Base-by-base conservation (phyloP, 257 asterid species). In the Solanum bulbocastanum region DNA sequence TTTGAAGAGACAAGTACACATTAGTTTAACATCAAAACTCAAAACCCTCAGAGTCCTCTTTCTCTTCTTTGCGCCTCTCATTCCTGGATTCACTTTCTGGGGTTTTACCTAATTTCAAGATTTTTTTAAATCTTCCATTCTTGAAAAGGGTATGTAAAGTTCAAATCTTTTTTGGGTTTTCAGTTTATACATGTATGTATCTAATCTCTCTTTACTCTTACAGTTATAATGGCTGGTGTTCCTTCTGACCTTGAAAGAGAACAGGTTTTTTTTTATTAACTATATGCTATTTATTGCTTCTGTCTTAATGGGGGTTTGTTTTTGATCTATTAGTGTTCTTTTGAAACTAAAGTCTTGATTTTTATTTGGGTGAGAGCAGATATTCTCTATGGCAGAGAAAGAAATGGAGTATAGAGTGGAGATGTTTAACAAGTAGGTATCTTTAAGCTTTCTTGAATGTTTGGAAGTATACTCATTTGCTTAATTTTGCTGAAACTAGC, bases 341-440 rank as follows among this genome's bases (percentile, higher is more conserved):
- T 85, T 60, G 42, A 44, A 72, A 16, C 18, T 75, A 22, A 40
- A 37, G 27, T n/a, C 10, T 14, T 79, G 52, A 30, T 37, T 58
- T 58, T 72, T 56, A 27, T 88, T 76, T 88, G 9, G 35, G 42
- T 86, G 44, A 87, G 87, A 39, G 86, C 93, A 95, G 97, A 89
- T 95, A n/a, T 91, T 92, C 88, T 93, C 92, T 35, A 92, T 93
- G 95, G 95, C 95, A 58, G 98, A 94, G 92, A 94, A 93, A 88
- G 97, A 95, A 88, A 95, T 95, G 98, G 98, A 94, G 87, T 94
- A 95, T 82, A 90, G 95, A 88, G 96, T 94, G 65, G 98, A 94
- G 30, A 87, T 95, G 94, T 95, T 94, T 88, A 93, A 93, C 97
- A 94, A 94, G 98, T 94, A 49, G 40, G 86, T 82, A 20, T 15